phyloP scores from a whole-genome alignment of 2,329 filamentous ascomycete species.

The Colletotrichum cordylinicola region DNA sequence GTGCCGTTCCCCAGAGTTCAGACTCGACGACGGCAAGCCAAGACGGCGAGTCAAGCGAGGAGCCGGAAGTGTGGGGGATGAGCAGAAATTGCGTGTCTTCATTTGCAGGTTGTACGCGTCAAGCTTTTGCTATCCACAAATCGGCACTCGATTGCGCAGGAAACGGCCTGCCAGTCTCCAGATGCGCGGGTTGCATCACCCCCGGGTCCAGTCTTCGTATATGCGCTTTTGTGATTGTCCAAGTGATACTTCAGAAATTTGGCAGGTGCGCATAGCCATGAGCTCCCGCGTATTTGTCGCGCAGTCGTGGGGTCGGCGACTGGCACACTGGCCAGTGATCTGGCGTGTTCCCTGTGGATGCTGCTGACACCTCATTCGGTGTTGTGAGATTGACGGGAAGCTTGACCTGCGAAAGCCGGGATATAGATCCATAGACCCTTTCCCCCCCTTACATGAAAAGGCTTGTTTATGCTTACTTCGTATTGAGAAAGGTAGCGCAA shows the following conservation, averaged over 20 bases:
- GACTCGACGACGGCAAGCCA: not conserved
- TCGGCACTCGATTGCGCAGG: not conserved
- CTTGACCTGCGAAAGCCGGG: not conserved
- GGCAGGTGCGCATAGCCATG: not conserved
- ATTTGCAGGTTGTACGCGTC: not conserved
- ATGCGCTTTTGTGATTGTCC: not conserved
- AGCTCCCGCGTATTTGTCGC: not conserved
- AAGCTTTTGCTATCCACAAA: slow-evolving; percentile 1
- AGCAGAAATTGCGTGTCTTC: not conserved
- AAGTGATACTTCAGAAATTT: not conserved
- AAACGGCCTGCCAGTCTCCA: not conserved
- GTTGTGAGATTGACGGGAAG: slow-evolving; percentile 3
- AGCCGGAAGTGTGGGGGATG: not conserved
- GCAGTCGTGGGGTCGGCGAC: not conserved
- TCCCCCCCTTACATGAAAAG: not conserved
- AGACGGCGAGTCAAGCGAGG: not conserved
- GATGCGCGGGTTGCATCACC: not conserved
- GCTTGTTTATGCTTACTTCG: not conserved
- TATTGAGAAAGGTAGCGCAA: not conserved
- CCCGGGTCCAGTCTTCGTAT: not conserved
- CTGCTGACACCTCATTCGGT: not conserved
- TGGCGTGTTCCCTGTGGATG: not conserved
- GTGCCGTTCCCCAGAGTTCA: not conserved
- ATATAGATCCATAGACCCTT: not conserved
- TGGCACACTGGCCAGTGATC: not conserved